phyloP scores from a whole-genome alignment of 495 filamentous ascomycete species.

The Aspergillus taichungensis region DNA sequence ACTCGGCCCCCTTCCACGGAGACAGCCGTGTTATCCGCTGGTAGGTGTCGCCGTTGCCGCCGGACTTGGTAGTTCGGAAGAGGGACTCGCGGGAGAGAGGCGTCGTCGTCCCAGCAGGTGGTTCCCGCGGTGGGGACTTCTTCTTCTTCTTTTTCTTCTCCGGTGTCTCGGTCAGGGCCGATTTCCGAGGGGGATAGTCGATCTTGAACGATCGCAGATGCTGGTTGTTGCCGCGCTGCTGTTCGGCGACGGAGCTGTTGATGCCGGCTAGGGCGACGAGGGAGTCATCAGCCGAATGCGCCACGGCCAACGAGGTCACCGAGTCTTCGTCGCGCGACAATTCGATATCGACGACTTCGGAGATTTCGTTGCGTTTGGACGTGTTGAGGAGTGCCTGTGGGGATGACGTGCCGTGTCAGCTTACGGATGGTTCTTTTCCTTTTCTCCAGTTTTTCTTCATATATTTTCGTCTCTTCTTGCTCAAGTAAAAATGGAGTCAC shows the following conservation, averaged over 20 bases:
- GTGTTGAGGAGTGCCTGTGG: slow-evolving; percentile 61
- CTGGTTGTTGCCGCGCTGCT: slow-evolving; percentile 70
- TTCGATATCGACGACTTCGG: slow-evolving; percentile 62
- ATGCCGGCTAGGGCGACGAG: slow-evolving; percentile 70
- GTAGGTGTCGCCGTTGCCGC: slow-evolving; percentile 53
- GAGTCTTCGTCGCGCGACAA: slow-evolving; percentile 86
- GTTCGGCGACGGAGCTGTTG: slow-evolving; percentile 67
- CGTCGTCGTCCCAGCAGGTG: slow-evolving; percentile 34
- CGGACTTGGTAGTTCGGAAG: slow-evolving; percentile 47
- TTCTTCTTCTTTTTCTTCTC: slow-evolving; percentile 20
- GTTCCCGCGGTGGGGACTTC: slow-evolving; percentile 1
- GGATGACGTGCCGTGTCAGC: neutral
- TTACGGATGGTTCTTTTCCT: no score
- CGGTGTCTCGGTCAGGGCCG: slow-evolving; percentile 4
- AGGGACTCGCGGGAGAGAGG: slow-evolving; percentile 51
- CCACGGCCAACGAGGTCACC: slow-evolving; percentile 69
- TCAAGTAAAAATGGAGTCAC: slow-evolving; percentile 14
- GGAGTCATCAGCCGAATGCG: slow-evolving; percentile 45
- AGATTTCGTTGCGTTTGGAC: slow-evolving; percentile 50
- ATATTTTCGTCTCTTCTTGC: no score
- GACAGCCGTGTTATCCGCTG: slow-evolving; percentile 71
- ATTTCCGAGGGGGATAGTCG: slow-evolving; percentile 29
- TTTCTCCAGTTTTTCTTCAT: no score
- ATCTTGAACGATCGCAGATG: slow-evolving; percentile 79
- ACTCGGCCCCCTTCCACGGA: slow-evolving; percentile 40